Evolutionary conservation across 352 stramenopile genomes (phyloP).

Genomic region (Nothophytophthora sp.): DNA sequence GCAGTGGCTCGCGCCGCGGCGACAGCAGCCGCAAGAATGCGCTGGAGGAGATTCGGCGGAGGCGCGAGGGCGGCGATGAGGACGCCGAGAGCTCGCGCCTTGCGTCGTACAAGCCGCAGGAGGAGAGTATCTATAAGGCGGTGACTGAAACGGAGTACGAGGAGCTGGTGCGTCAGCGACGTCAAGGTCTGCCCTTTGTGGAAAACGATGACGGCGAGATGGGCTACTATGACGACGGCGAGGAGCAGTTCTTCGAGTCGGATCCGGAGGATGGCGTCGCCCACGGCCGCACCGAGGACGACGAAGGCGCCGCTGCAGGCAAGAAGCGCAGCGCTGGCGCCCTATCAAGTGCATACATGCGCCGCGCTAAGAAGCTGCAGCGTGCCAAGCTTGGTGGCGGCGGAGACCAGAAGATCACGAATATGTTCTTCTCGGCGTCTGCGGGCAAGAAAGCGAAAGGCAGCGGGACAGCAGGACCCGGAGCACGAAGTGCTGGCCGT

Average conservation of each 20-base stretch:
- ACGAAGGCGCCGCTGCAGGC: constrained; percentile 36
- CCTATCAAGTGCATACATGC: constrained; percentile 74
- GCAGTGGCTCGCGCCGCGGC: constrained; percentile 31
- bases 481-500: constrained; percentile 3
- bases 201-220: constrained; percentile 86
- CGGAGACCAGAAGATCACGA: constrained; percentile 88
- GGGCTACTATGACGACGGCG: constrained; percentile 88
- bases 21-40: constrained; percentile 48
- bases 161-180: constrained; percentile 78
- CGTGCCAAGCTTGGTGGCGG: constrained; percentile 71
- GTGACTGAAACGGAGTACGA: constrained; percentile 88
- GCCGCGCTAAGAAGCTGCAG: constrained; percentile 84
- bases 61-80: constrained; percentile 46
- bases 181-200: constrained; percentile 78
- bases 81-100: constrained; percentile 39
- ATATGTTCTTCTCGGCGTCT: constrained; percentile 85
- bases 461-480: constrained; percentile 15
- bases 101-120: constrained; percentile 71
- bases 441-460: constrained; percentile 36
- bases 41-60: constrained; percentile 77
- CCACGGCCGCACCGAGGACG: constrained; percentile 28
- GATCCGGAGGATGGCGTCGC: constrained; percentile 51
- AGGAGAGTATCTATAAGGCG: constrained; percentile 84
- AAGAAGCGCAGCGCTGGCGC: constrained; percentile 82
- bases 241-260: constrained; percentile 90